phyloP scores from a whole-genome alignment of 2,329 filamentous ascomycete species.

The Talaromyces sp. region DNA sequence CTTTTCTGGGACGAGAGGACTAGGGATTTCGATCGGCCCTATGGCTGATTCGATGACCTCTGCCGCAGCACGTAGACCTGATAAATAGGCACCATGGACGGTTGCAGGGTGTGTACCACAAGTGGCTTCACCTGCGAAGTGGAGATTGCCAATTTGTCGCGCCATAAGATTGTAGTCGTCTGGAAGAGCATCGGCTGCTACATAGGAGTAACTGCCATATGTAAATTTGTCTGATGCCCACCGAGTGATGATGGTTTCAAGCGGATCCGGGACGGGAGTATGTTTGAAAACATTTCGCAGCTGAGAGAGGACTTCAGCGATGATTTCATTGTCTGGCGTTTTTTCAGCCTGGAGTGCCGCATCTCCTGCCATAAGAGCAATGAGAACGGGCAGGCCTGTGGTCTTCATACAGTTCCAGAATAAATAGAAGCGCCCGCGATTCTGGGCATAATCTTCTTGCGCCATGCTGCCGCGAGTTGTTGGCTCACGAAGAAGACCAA shows the following conservation, averaged over 20 bases:
- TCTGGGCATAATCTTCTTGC: slow-evolving; percentile 76
- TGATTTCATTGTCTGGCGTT: slow-evolving; percentile 72
- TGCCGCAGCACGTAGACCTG: slow-evolving; percentile 83
- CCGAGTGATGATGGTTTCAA: slow-evolving; percentile 85
- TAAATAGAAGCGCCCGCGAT: slow-evolving; percentile 90
- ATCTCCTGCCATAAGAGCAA: slow-evolving; percentile 94
- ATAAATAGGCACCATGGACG: slow-evolving; percentile 94
- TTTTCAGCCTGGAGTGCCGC: slow-evolving; percentile 86
- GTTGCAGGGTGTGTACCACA: slow-evolving; percentile 95
- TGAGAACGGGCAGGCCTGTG: slow-evolving; percentile 81
- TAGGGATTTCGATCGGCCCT: slow-evolving; percentile 76
- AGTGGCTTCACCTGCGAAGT: slow-evolving; percentile 96
- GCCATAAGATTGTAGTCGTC: slow-evolving; percentile 96
- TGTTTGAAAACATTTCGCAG: slow-evolving; percentile 73
- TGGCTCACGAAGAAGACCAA: slow-evolving; percentile 82
- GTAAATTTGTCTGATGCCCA: slow-evolving; percentile 92
- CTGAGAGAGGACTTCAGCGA: slow-evolving; percentile 78
- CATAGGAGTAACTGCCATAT: slow-evolving; percentile 93
- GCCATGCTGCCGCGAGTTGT: slow-evolving; percentile 69
- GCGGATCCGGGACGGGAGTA: slow-evolving; percentile 69
- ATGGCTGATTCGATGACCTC: slow-evolving; percentile 80
- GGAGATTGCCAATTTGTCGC: slow-evolving; percentile 77
- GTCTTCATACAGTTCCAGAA: slow-evolving; percentile 97
- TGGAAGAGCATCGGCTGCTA: slow-evolving; percentile 76
- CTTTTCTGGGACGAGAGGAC: slow-evolving; percentile 67